These are phyloP conservation scores for thale cress (Arabidopsis thaliana) DNA, from an alignment of 345 rosid genomes.

Conservation along the genomic window TAIR10.1 NC_003070.9:18562501-18563000, in stretches of 20 bases:
- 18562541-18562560: constrained; percentile 82
- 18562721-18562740: constrained; percentile 29
- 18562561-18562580: constrained; percentile 68
- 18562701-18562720: constrained; percentile 23
- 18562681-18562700: constrained; percentile 25
- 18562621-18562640: constrained; percentile 31
- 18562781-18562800: constrained; percentile 71
- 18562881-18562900: constrained; percentile 22
- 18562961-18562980: constrained; percentile 56
- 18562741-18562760: constrained; percentile 88
- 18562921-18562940: constrained; percentile 20
- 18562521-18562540: constrained; percentile 83
- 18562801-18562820: constrained; percentile 70
- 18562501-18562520: constrained; percentile 84
- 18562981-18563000: constrained; percentile 75
- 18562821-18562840: constrained; percentile 55
- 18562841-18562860: constrained; percentile 26
- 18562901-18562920: background rate
- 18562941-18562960: constrained; percentile 32
- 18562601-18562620: constrained; percentile 7
- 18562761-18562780: constrained; percentile 64
- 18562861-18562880: constrained; percentile 13
- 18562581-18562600: constrained; percentile 76
- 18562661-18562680: constrained; percentile 7
- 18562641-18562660: constrained; percentile 2